Base-by-base conservation (phyloP, 768 basidiomycete species). In the Xanthoconium purpureum region DNA sequence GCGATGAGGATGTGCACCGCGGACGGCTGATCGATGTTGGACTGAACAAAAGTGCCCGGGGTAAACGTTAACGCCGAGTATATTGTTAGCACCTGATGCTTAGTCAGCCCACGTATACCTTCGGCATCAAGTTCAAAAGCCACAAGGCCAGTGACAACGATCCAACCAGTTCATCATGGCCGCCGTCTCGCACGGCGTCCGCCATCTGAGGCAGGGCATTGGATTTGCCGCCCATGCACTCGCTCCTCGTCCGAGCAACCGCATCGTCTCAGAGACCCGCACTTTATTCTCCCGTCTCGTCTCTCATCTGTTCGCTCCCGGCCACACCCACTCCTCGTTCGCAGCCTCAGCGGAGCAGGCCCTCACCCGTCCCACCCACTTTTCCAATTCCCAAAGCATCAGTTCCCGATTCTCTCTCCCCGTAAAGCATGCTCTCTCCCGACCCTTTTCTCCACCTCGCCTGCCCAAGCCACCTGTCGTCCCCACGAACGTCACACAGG, bases 361-460 rank as follows among this genome's bases (percentile, higher is more conserved):
- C 17, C 46, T 43, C 14, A 14, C 56, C 38, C 70, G 56, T 30
- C 57, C 61, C 6, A 18, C 55, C 9, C 64, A 56, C n/a, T 33
- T 56, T 37, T 33, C 70, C 60, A 47, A 59, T 55, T 51, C 72
- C 45, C 54, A 74, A n/a, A 47, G 47, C 39, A 85, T 88, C 54
- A 78, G 81, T 47, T 77, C 81, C 45, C 72, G 81, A 0, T 70
- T 88, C 45, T 88, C 87, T 15, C 73, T 84, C 32, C 78, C 82
- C 4, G 78, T 79, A 6, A 80, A 79, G 29, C 73, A 77, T 61
- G 76, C 82, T 1, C 74, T 91, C 39, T 77, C 78, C 14, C 57
- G 70, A 17, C 81, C 77, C 2, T 69, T 79, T 28, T 70, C 73
- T 28, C 68, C 74, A 1, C 80, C 77, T 15, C 83, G 78, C 63